Conservation (phyloP, 345 rosid genomes). For the Salix viminalis region DNA sequence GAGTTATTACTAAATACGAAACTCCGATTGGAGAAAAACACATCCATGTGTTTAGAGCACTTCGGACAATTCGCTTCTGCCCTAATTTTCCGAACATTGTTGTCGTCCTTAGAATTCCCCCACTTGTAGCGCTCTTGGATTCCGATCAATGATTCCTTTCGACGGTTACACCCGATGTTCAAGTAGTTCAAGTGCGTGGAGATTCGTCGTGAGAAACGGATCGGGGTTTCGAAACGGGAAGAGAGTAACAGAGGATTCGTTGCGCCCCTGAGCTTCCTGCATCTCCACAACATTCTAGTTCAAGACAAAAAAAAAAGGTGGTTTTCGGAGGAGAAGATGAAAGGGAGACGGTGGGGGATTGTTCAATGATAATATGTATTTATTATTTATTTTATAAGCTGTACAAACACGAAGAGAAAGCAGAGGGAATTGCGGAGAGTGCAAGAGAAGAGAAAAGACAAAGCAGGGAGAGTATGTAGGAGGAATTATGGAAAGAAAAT, state of each 20-base stretch:
- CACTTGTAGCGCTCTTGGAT: slow-evolving; percentile 66
- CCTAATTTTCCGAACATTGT: slow-evolving; percentile 51
- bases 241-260: slow-evolving; percentile 7
- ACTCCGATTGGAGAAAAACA: slow-evolving; percentile 63
- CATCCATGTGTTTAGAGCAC: slow-evolving; percentile 80
- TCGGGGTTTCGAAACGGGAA: slow-evolving; percentile 15
- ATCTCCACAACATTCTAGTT: slow-evolving; percentile 45
- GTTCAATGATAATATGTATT: no score
- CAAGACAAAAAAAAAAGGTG: slow-evolving; percentile 30
- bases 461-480: slow-evolving; percentile 36
- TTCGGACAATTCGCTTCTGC: slow-evolving; percentile 95
- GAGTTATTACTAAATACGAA: slow-evolving; percentile 10
- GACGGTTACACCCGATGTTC: slow-evolving; percentile 37
- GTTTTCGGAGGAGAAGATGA: not conserved
- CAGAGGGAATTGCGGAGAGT: slow-evolving; percentile 9
- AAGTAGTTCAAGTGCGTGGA: slow-evolving; percentile 45
- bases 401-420: not conserved
- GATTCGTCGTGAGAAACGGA: slow-evolving; percentile 20
- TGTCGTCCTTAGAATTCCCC: slow-evolving; percentile 34
- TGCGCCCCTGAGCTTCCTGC: slow-evolving; percentile 48
- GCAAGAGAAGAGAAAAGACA: slow-evolving; percentile 11
- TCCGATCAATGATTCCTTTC: slow-evolving; percentile 38
- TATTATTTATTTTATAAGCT: not conserved
- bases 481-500: slow-evolving; percentile 9
- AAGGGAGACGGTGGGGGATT: slow-evolving; percentile 1